Percentiles rank a stretch among this genome's conserved stretches.
Evolutionary conservation across 2,329 filamentous ascomycete genomes (phyloP).

Genomic region (Magnaporthiopsis rhizophila): DNA sequence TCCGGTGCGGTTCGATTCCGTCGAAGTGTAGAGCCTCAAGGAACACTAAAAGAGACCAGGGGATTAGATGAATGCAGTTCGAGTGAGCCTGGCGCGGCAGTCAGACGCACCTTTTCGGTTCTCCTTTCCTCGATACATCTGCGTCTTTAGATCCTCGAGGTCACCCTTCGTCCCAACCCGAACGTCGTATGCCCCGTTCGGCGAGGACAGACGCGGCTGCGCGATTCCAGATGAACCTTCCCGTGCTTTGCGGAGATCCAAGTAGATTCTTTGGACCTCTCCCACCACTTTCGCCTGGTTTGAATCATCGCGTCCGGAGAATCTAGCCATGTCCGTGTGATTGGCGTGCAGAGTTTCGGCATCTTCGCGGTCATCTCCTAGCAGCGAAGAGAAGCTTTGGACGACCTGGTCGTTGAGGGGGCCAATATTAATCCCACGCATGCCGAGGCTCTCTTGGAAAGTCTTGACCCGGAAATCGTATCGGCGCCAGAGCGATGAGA

Average conservation of each 20-base stretch:
- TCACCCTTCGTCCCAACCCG: too few relatives aligned
- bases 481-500: conserved; percentile 12
- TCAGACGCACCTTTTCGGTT: not conserved
- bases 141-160: too few relatives aligned
- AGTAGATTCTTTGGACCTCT: conserved; percentile 8
- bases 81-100: too few relatives aligned
- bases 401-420: conserved; percentile 14
- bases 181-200: too few relatives aligned
- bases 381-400: conserved; percentile 12
- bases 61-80: not conserved
- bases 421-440: conserved; percentile 11
- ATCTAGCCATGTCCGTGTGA: conserved; percentile 15
- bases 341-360: conserved; percentile 14
- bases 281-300: conserved; percentile 11
- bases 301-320: conserved; percentile 8
- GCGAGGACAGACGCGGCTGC: too few relatives aligned
- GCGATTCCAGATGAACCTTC: too few relatives aligned
- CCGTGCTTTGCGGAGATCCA: not conserved
- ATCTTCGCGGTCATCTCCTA: conserved; percentile 13
- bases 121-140: too few relatives aligned
- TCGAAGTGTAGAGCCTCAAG: not conserved
- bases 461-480: conserved; percentile 16
- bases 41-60: too few relatives aligned
- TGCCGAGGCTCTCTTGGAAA: conserved; percentile 13
- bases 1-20: not conserved